Conservation (phyloP, 1,139 yeast genomes). For the Keqinozyma sinolaborantium region DNA sequence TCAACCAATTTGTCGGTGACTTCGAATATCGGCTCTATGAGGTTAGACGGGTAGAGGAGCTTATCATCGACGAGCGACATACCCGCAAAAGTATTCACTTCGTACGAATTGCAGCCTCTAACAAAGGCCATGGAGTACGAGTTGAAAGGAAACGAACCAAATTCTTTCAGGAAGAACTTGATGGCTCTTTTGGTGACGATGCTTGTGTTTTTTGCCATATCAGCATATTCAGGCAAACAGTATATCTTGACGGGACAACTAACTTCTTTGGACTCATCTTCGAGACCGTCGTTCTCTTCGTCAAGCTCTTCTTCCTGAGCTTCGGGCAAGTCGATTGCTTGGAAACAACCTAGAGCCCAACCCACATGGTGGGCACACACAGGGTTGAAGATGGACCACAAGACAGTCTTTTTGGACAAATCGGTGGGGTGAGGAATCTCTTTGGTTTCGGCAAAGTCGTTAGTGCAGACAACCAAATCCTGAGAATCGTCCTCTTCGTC, state of each 20-base stretch:
- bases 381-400: conserved; percentile 81
- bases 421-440: conserved; percentile 54
- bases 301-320: conserved; percentile 39
- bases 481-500: conserved; percentile 49
- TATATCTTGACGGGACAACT: conserved; percentile 53
- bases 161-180: conserved; percentile 81
- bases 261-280: conserved; percentile 26
- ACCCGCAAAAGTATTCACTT: conserved; percentile 68
- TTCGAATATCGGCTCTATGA: conserved; percentile 75
- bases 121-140: conserved; percentile 78
- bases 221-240: conserved; percentile 53
- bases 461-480: conserved; percentile 72
- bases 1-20: conserved; percentile 67
- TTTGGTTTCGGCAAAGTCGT: conserved; percentile 56
- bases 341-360: conserved; percentile 91
- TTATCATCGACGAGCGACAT: conserved; percentile 62
- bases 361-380: conserved; percentile 96
- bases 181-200: conserved; percentile 73
- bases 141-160: conserved; percentile 90
- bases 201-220: conserved; percentile 70
- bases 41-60: conserved; percentile 69
- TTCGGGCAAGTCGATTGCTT: conserved; percentile 50
- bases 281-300: conserved; percentile 26
- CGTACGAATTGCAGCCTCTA: conserved; percentile 47
- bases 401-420: conserved; percentile 66